Percentiles rank a stretch among this genome's conserved stretches.
Evolutionary conservation across 148 eudicot species (phyloP).

Genomic region (Euryodendron excelsum): DNA sequence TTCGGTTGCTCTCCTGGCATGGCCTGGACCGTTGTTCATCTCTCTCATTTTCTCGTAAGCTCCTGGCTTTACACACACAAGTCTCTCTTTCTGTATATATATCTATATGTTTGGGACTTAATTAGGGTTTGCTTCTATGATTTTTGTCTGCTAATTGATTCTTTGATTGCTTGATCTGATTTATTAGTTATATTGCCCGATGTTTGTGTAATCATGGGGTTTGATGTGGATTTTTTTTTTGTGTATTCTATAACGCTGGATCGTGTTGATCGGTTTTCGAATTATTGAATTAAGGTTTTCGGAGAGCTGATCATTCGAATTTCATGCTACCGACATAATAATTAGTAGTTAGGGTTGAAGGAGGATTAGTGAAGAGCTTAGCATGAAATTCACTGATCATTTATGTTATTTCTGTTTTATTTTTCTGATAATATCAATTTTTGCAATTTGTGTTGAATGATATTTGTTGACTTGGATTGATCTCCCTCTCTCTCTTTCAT

Average conservation of each 20-base stretch:
- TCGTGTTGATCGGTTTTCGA: background rate
- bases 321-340: background rate
- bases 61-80: background rate
- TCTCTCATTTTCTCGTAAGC: slow-evolving; percentile 57
- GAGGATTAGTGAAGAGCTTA: background rate
- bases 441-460: background rate
- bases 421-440: background rate
- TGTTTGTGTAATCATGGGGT: background rate
- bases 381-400: background rate
- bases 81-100: background rate
- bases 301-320: background rate
- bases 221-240: background rate
- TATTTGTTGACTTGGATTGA: background rate
- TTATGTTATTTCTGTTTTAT: background rate
- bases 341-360: background rate
- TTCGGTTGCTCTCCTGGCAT: slow-evolving; percentile 68
- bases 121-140: background rate
- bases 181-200: background rate
- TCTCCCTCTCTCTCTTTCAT: background rate
- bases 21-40: slow-evolving; percentile 84
- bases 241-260: background rate
- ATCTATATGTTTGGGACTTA: background rate
- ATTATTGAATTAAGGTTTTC: background rate
- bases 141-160: slow-evolving; percentile 10
- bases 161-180: slow-evolving; percentile 8